Conservation (phyloP, 495 filamentous ascomycete species). For the Aspergillus coremiiformis region DNA sequence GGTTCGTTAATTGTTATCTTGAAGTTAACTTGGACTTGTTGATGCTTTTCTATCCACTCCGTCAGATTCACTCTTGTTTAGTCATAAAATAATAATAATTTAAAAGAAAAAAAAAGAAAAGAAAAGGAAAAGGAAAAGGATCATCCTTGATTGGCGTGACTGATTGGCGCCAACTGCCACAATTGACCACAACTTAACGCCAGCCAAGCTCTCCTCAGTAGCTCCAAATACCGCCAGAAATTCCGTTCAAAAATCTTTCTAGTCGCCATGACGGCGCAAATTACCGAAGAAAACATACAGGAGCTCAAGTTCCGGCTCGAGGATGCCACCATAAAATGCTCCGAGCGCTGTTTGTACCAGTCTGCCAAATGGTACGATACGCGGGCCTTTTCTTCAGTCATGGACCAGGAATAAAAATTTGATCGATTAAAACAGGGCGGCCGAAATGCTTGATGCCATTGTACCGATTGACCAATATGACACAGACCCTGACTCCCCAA, state of each 20-base stretch:
- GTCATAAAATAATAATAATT: no score
- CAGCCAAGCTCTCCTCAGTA: background rate
- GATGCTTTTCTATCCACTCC: background rate
- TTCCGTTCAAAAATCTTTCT: background rate
- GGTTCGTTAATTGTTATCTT: no score
- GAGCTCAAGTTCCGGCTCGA: constrained; percentile 62
- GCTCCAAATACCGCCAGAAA: background rate
- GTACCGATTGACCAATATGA: constrained; percentile 42
- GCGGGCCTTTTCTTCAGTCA: background rate
- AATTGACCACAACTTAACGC: background rate
- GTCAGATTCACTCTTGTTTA: no score
- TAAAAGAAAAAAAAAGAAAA: background rate
- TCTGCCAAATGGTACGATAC: constrained; percentile 82
- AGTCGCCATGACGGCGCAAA: constrained; percentile 27
- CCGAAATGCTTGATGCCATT: constrained; percentile 85
- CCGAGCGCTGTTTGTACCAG: constrained; percentile 91
- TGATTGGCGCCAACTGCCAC: no score
- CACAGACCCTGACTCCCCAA: constrained; percentile 52
- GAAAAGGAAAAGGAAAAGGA: no score
- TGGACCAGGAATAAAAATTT: background rate
- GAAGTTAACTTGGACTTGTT: background rate
- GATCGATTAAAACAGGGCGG: constrained; percentile 55
- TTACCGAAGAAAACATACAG: constrained; percentile 35
- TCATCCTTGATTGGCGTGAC: no score
- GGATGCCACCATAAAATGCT: constrained; percentile 80